Base-by-base conservation (phyloP, 148 eudicot species). In the Spergularia bocconei region DNA sequence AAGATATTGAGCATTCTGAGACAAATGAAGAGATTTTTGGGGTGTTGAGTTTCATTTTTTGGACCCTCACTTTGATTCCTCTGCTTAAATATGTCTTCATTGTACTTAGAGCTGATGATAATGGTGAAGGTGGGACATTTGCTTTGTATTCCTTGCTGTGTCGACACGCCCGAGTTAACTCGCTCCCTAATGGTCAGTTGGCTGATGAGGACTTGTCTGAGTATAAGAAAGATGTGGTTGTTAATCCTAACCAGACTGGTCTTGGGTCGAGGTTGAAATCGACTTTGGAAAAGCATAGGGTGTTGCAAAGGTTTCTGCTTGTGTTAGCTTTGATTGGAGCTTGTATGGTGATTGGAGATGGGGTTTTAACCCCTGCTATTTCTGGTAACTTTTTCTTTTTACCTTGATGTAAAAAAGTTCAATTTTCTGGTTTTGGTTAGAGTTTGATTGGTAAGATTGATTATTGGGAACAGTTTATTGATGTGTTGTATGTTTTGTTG, bases 271-370 rank as follows among this genome's bases (percentile, higher is more conserved):
- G 83, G 75, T 76, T 93, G 19, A 93, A 91, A 80, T 88, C 98
- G 13, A 82, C 81, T 59, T 79, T 93, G 70, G 98, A 93, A 71
- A 91, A 82, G 58, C 80, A 93, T 84, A 85, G 84, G 66, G 91
- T 91, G 12, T 69, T 93, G 80, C 98, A 93, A 75, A 90, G 82
- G 56, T 82, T 90, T 77, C 77, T 93, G 91, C 90, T 93, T 75
- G 81, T 90, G 1, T 85, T 93, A 59, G 95, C 98, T 79, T 81
- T 93, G 73, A 79, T 90, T 81, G 98, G 98, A 38, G 81, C 98
- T 84, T 93, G 95, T 93, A 93, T 93, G 98, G 98, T 93, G 51
- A 93, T 93, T 73, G 98, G 98, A 52, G 98, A 93, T 85, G 98
- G 98, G 5, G 86, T 93, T 60, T 82, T 93, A 38, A 91, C 93